Percentiles rank a stretch among this genome's conserved stretches.
Conservation (phyloP, 371 early-diverging fungal genomes). For the Lichtheimia corymbifera region DNA sequence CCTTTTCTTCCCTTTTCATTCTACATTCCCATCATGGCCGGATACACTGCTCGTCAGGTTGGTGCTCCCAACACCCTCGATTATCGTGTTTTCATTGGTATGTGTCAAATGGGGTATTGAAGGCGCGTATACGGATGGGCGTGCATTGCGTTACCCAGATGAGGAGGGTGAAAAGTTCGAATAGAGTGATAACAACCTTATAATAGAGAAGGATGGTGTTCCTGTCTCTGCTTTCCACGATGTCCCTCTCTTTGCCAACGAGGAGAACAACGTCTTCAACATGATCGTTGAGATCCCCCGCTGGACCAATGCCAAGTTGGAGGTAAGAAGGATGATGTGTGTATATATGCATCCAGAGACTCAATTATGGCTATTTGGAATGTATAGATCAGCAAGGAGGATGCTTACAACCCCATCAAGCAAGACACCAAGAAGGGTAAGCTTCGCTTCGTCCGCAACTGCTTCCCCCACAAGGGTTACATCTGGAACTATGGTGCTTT, state of each 20-base stretch:
- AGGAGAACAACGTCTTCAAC: slow-evolving; percentile 79
- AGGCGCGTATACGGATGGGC: background rate
- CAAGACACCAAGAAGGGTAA: slow-evolving; percentile 95
- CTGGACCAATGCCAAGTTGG: slow-evolving; percentile 97
- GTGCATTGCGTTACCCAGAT: background rate
- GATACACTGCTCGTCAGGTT: slow-evolving; percentile 72
- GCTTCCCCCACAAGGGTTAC: slow-evolving; percentile 97
- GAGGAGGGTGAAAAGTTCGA: background rate
- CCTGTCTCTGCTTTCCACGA: slow-evolving; percentile 95
- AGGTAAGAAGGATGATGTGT: slow-evolving; percentile 56
- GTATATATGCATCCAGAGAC: background rate
- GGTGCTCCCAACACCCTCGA: slow-evolving; percentile 89
- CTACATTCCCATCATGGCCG: slow-evolving; percentile 40
- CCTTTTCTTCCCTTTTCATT: slow-evolving; percentile 11
- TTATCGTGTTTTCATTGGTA: slow-evolving; percentile 87
- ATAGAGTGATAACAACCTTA: background rate
- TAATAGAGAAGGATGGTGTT: slow-evolving; percentile 39
- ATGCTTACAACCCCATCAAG: slow-evolving; percentile 88
- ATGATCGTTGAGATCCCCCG: slow-evolving; percentile 96
- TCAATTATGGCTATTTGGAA: background rate
- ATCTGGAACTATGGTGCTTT: slow-evolving; percentile 98
- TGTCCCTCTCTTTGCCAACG: slow-evolving; percentile 85
- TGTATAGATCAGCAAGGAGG: slow-evolving; percentile 23
- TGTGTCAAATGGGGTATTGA: slow-evolving; percentile 1
- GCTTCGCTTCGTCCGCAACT: slow-evolving; percentile 90